Conservation (phyloP, 108 stramenopile genomes). For the Skeletonema marinoi region DNA sequence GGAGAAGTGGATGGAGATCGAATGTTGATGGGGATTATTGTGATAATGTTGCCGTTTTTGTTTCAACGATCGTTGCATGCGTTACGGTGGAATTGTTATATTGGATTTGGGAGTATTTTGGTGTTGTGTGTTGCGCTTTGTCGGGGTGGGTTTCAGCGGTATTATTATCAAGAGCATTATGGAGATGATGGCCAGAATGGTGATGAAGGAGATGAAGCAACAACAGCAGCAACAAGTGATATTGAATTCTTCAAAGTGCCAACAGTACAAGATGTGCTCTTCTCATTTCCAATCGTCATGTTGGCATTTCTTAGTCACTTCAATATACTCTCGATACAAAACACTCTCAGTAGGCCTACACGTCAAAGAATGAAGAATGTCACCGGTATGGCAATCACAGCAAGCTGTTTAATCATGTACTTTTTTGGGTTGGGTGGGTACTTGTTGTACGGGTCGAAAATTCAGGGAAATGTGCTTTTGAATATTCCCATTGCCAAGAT, state of each 20-base stretch:
- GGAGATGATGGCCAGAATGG: not conserved
- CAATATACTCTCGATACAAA: slow-evolving; percentile 78
- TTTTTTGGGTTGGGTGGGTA: slow-evolving; percentile 70
- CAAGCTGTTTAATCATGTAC: slow-evolving; percentile 55
- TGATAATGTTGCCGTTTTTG: slow-evolving; percentile 59
- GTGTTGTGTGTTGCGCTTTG: slow-evolving; percentile 57
- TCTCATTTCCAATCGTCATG: slow-evolving; percentile 80
- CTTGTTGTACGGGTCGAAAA: slow-evolving; percentile 50
- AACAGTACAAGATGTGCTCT: slow-evolving; percentile 42
- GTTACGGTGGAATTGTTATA: slow-evolving; percentile 81
- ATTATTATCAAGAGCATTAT: not conserved
- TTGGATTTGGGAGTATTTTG: slow-evolving; percentile 70
- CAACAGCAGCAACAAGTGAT: not conserved
- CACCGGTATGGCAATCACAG: slow-evolving; percentile 41
- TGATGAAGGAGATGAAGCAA: not conserved
- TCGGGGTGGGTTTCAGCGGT: slow-evolving; percentile 21
- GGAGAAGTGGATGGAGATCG: slow-evolving; percentile 21
- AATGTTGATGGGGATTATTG: slow-evolving; percentile 52
- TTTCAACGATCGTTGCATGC: slow-evolving; percentile 72
- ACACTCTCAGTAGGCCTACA: slow-evolving; percentile 56
- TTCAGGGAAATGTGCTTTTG: slow-evolving; percentile 69
- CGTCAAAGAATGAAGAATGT: slow-evolving; percentile 51
- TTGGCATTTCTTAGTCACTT: slow-evolving; percentile 73
- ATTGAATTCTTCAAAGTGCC: slow-evolving; percentile 44
- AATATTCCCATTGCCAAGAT: slow-evolving; percentile 40